Base-by-base conservation (phyloP, 306 rosid genomes). In the Begonia fuchsioides region DNA sequence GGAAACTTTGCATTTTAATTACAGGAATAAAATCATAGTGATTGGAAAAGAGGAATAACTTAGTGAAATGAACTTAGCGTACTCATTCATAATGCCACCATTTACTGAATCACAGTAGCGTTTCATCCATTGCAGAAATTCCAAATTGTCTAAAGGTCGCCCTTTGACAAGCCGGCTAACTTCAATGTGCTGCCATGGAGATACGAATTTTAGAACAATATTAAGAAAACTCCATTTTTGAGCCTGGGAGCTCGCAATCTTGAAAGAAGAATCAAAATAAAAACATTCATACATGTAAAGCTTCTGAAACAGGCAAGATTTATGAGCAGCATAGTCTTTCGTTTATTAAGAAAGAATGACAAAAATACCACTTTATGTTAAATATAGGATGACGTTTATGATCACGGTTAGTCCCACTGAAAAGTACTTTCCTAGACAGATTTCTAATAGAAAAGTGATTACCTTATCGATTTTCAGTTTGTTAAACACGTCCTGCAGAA, bases 161-260 rank as follows among this genome's bases (percentile, higher is more conserved):
- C 97, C 93, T 66, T 90, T 90, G 50, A 90, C 97, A 65, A 90
- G 97, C 76, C 94, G 76, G 71, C 75, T 72, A 62, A 90, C 94
- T 77, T 90, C 97, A 62, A 90, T 65, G 76, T 73, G 95, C 97
- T 90, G 82, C 47, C 53, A 60, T 26, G 35, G 35, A 26, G 26
- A 19, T 19, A 4, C 2, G n/a, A n/a, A 2, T 19, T 19, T 19
- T 4, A 19, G 26, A 19, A 19, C 26, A 2, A 2, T 19, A 19
- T 19, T 19, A 19, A 19, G 4, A 19, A 2, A 19, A 4, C 2
- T 19, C 26, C 26, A 19, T 19, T 19, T 19, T 19, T 2, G n/a
- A 19, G 26, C 4, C 26, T 19, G 26, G 26, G 3, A 19, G 26
- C 26, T 19, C n/a, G n/a, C 26, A 19, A 19, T 2, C 26, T 19